Evolutionary conservation across 257 asterid species (phyloP), one percentile per base, ranked within the genome.

Genomic region (Penstemon eatonii): DNA sequence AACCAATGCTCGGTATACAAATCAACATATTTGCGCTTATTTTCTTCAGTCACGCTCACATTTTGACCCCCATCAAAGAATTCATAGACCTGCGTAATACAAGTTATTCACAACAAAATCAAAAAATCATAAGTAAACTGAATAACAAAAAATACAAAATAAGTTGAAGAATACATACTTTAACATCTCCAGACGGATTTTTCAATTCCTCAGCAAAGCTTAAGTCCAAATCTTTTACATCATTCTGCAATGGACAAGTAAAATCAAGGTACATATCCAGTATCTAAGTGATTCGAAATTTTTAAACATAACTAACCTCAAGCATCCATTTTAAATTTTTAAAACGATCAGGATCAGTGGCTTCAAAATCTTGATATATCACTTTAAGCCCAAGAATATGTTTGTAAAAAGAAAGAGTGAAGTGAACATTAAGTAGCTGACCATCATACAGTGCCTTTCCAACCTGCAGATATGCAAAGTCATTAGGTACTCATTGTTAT

Each of bases 381-480:
- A 92, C 98, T 89, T 89, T 92, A 64, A 80, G 88, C 68, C 96
- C 96, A 75, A 92, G 94, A 75, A 92, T 92, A 75, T 92, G 98
- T 86, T 92, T 92, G 83, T 92, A 92, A 75, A 92, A 92, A 67
- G 98, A 89, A 46, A 96, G 83, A 8, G 98, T 92, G 81, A 92
- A 92, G 82, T 92, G 98, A 74, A 89, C 98, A 82, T 92, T 96
- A 56, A 92, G 96, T 60, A 92, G 96, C 75, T 92, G 98, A 10
- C 98, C 98, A 85, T 92, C 98, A 79, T 89, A 90, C n/a, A 92
- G 85, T 37, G 98, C 98, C 78, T 92, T 92, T 56, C 95, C 98
- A 9, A 92, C 98, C 98, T 92, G 75, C 46, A 77, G 71, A 60
- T 64, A 64, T 8, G 60, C 25, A 45, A 71, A 59, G 44, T 44